Evolutionary conservation across 164 flowering plant genomes (phyloP), one percentile per base, ranked within the genome.

Genomic region (Chimonanthus salicifolius): DNA sequence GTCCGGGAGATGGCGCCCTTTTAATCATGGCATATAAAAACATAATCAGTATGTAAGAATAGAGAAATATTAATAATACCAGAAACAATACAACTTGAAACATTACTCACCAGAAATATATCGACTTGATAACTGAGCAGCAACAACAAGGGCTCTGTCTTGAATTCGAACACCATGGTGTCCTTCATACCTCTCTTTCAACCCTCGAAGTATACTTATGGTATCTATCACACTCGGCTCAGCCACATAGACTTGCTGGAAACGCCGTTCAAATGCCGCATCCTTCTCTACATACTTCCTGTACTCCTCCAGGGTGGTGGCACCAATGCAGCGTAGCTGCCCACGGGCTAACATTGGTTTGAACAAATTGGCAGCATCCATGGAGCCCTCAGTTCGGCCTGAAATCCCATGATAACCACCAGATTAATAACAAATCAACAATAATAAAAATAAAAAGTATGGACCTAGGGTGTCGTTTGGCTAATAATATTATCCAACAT

Each of bases 261-360:
- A 89, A 46, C 98, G 77, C 58, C 97, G 82, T 78, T 92, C 97
- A 62, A 92, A 91, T 2, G 96, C 93, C 48, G 96, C 92, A 88
- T 92, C 96, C 71, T 92, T 92, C 84, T 92, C 97, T 71, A 89
- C 93, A 78, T 91, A 91, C 71, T 91, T 92, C 76, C 96, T 84
- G 68, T 92, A 92, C 78, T 92, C 94, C 67, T 88, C 92, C 0
- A 91, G 84, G 1, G 97, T 92, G 2, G 93, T 92, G 0, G 97
- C 97, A 44, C 97, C 97, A 70, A 92, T 89, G 77, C 97, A 90
- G 65, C 92, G 74, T 5, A 92, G 77, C 76, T 90, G 92, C 18
- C 97, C 95, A 58, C 97, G 80, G 18, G 95, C 97, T 67, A 92
- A 88, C 98, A 89, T 88, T 4, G 92, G 98, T 80, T 92, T 92